Base-by-base conservation (phyloP, 768 basidiomycete genomes). In the Rhodotorula sphaerocarpa region DNA sequence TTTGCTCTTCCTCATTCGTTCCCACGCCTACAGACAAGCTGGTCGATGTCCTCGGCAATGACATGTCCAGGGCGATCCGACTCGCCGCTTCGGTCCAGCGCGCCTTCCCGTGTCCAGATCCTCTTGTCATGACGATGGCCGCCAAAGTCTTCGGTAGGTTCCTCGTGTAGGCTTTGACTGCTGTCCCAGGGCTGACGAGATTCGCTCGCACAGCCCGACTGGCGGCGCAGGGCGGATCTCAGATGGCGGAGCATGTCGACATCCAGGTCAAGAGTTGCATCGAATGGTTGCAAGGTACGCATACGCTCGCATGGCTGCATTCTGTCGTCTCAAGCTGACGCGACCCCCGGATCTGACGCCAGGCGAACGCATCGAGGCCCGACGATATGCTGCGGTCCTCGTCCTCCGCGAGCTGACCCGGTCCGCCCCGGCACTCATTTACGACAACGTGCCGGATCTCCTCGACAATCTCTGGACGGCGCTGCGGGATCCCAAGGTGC, bases 61-160 rank as follows among this genome's bases (percentile, higher is more conserved):
- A 88, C 74, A 88, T 53, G 86, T 89, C 74, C 39, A 84, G 86
- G 67, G 82, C 88, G 43, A 90, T 87, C 75, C 83, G 88, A 54
- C 85, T 92, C 74, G 89, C 86, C 78, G 88, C 89, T 76, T 92
- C 95, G 77, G 86, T 95, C 75, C 89, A 90, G 73, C 84, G 87
- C 45, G 81, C 93, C n/a, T 80, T 95, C 25, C 90, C 90, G 7
- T 88, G 88, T 72, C 81, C 84, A 55, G 93, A 96, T 74, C 83
- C 90, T 71, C 86, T 87, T 74, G 84, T 99, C 73, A 96, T 96
- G 91, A 81, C 70, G 1, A 57, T 71, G 9, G 71, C 71, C 7
- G 71, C 72, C 3, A 70, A 68, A 43, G 71, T 71, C 15, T 73
- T 71, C 45, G 72, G 67, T 59, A 30, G n/a, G 63, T 25, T 28